Conservation (phyloP, 192 early-diverging fungal species). For the Gaertneriomyces semiglobifer region DNA sequence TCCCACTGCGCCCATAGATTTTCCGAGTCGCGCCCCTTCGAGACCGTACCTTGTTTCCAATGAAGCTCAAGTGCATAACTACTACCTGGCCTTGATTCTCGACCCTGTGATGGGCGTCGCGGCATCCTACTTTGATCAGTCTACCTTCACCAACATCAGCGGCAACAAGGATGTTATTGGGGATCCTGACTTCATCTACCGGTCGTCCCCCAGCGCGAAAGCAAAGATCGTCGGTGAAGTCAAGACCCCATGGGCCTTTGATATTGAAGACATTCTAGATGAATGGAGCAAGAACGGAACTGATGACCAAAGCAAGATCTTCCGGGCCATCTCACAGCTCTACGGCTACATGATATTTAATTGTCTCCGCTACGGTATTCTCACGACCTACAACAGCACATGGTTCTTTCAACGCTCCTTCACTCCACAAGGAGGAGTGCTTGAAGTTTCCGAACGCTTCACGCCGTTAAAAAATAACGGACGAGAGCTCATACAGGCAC, state of each 20-base stretch:
- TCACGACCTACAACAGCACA: slow-evolving; percentile 12
- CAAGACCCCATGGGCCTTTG: slow-evolving; percentile 4
- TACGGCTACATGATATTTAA: slow-evolving; percentile 25
- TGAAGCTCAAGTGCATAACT: background rate
- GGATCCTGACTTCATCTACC: slow-evolving; percentile 7
- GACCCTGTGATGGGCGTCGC: background rate
- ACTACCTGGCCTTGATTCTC: background rate
- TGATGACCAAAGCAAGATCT: background rate
- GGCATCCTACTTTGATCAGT: background rate
- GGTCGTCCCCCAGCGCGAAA: background rate
- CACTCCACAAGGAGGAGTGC: background rate
- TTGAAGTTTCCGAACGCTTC: slow-evolving; percentile 1
- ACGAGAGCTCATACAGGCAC: background rate
- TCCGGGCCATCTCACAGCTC: slow-evolving; percentile 1
- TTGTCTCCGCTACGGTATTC: slow-evolving; percentile 8
- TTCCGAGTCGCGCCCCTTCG: background rate
- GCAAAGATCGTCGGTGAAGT: background rate
- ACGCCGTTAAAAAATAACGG: background rate
- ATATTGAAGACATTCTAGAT: background rate
- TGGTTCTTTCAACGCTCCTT: slow-evolving; percentile 6
- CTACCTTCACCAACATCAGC: background rate
- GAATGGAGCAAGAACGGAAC: background rate
- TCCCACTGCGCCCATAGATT: background rate
- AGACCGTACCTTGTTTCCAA: background rate
- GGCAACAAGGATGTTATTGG: slow-evolving; percentile 1